Conservation (phyloP, 2,329 filamentous ascomycete genomes). For the Capronia americana region DNA sequence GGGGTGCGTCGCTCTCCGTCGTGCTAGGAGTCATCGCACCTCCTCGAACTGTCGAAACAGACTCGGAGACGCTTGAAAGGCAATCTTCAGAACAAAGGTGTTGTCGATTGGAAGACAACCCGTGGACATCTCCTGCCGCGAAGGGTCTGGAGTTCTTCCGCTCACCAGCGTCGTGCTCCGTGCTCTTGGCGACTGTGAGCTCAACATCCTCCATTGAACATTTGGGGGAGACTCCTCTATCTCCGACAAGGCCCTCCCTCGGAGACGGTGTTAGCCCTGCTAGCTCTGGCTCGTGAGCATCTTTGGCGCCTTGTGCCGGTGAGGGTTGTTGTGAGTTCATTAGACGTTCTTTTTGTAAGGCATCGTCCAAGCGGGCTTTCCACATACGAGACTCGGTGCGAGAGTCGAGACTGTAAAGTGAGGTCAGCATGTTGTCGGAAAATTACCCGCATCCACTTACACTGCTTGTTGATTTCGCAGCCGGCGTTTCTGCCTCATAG, state of each 20-base stretch:
- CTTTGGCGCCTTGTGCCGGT: not conserved
- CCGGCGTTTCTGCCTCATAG: not conserved
- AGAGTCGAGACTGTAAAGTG: no score
- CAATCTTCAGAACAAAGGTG: not conserved
- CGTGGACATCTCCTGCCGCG: not conserved
- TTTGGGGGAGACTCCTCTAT: not conserved
- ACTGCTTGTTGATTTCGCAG: not conserved
- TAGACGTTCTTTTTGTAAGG: no score
- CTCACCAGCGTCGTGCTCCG: not conserved
- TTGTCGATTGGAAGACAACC: not conserved
- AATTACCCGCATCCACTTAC: not conserved
- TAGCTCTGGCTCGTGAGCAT: not conserved
- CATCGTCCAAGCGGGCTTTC: no score
- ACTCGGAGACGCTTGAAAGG: not conserved
- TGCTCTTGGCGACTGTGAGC: not conserved
- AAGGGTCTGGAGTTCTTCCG: not conserved
- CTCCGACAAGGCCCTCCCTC: no score
- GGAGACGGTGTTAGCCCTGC: not conserved
- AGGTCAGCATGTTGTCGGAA: not conserved
- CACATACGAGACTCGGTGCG: no score
- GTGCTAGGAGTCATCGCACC: not conserved
- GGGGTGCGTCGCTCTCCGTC: not conserved
- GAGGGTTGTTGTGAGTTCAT: not conserved
- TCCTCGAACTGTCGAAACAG: not conserved
- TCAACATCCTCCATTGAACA: not conserved